phyloP scores from a whole-genome alignment of 257 asterid species.

The Coffea eugenioides region DNA sequence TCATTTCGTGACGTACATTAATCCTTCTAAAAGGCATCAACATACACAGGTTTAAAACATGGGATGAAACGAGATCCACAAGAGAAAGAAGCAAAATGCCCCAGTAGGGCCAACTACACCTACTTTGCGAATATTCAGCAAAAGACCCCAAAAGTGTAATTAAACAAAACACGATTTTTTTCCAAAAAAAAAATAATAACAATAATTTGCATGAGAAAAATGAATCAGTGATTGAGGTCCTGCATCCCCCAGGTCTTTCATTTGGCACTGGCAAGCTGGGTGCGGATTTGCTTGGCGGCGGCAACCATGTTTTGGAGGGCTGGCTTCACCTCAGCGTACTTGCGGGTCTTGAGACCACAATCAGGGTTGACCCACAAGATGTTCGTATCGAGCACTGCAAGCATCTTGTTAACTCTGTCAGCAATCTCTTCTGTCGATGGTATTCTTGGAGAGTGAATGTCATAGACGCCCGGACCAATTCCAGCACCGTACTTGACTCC shows the following conservation, averaged over 20 bases:
- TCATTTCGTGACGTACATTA: background rate
- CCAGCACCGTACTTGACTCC: slow-evolving; percentile 98
- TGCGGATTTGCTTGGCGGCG: slow-evolving; percentile 80
- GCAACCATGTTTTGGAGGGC: slow-evolving; percentile 82
- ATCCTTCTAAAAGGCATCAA: background rate
- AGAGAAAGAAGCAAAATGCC: slow-evolving; percentile 22
- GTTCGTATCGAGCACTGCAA: slow-evolving; percentile 91
- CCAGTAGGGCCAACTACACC: slow-evolving; percentile 25
- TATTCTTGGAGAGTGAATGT: slow-evolving; percentile 96
- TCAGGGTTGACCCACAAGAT: slow-evolving; percentile 98
- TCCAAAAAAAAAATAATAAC: background rate
- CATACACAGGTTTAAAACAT: background rate
- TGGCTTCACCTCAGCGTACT: slow-evolving; percentile 84
- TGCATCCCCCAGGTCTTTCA: slow-evolving; percentile 20
- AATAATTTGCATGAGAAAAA: background rate
- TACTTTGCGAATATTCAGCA: slow-evolving; percentile 9
- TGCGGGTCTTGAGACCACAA: slow-evolving; percentile 96
- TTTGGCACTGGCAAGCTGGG: slow-evolving; percentile 66
- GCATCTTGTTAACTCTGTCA: slow-evolving; percentile 91
- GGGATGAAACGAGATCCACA: background rate
- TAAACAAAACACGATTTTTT: slow-evolving; percentile 17
- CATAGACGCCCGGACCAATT: slow-evolving; percentile 93
- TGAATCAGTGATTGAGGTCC: background rate
- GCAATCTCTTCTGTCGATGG: slow-evolving; percentile 89
- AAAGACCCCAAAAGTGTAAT: slow-evolving; percentile 21